Evolutionary conservation across 495 filamentous ascomycete species (phyloP), one percentile per base, ranked within the genome.

Genomic region (Hypoxylon perforatum): DNA sequence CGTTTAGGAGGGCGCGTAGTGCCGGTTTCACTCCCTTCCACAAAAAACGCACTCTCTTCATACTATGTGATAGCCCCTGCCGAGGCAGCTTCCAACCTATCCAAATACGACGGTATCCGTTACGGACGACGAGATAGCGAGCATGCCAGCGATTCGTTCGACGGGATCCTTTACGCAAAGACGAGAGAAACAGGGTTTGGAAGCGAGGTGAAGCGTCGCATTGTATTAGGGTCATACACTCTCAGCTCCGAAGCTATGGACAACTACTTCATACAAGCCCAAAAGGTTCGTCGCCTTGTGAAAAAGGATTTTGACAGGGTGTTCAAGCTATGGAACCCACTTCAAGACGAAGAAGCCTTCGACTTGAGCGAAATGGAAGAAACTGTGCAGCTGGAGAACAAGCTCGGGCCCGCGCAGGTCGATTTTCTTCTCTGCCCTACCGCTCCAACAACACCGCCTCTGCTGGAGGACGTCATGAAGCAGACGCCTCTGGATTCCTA

Each of bases 1-100:
- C 48, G 75, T 4, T 77, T 84, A 44, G 92, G 91, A 7, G 90
- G 93, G 53, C 86, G 77, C 10, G 80, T 97, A 25, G 85, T 90
- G 36, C 80, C 89, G 2, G 84, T 98, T 11, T 93, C 91, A n/a
- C 81, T 98, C 1, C 93, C 95, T 12, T 84, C 88, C 4, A 99
- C 95, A 9, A 87, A 86, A 53, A 87, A 90, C 58, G 96, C 95
- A 1, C 82, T 99, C 9, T 90, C 93, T 3, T 90, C 95, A 30
- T 99, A 99, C 76, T 99, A 99, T 73, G 83, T 98, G 46, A 87
- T 99, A 63, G 95, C 95, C 6, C 92, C 96, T 0, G 93, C 95
- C 11, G 95, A 99, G 79, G 96, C 96, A 12, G 92, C 91, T 11
- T 97, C 94, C 15, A 99, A 99, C 62, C 86, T 99, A n/a, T 91